Evolutionary conservation across 768 basidiomycete genomes (phyloP).

Genomic region (Tremella mesenterica): DNA sequence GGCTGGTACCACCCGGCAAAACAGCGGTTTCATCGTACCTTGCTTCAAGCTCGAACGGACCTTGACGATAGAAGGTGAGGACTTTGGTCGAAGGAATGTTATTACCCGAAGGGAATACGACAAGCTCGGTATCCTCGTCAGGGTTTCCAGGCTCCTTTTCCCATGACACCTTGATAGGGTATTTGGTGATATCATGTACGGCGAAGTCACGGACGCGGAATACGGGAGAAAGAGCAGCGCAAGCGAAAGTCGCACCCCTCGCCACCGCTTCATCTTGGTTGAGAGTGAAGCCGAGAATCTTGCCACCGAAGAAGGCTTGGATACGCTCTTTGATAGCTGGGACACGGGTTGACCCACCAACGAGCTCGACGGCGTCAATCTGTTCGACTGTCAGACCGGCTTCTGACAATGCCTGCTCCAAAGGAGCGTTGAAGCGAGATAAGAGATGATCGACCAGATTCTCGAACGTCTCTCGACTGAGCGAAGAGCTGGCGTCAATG

Average conservation of each 20-base stretch:
- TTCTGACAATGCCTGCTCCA: constrained; percentile 68
- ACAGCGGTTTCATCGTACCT: constrained; percentile 58
- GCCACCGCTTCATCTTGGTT: constrained; percentile 98
- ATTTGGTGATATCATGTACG: constrained; percentile 73
- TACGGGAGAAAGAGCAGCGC: constrained; percentile 91
- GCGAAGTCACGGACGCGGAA: constrained; percentile 97
- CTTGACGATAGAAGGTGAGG: constrained; percentile 85
- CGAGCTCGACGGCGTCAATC: constrained; percentile 81
- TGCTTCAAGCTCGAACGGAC: constrained; percentile 79
- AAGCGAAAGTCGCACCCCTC: constrained; percentile 91
- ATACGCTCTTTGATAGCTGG: constrained; percentile 85
- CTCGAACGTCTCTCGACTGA: constrained; percentile 77
- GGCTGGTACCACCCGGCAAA: constrained; percentile 72
- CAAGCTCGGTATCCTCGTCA: constrained; percentile 77
- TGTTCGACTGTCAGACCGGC: constrained; percentile 74
- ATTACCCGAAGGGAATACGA: constrained; percentile 82
- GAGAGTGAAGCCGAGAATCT: constrained; percentile 77
- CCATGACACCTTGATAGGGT: constrained; percentile 89
- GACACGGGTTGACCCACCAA: constrained; percentile 87
- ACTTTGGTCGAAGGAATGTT: constrained; percentile 86
- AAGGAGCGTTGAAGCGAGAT: constrained; percentile 63
- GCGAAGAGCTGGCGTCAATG: constrained; percentile 77
- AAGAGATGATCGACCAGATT: constrained; percentile 65
- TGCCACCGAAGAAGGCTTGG: constrained; percentile 70
- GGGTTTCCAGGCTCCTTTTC: constrained; percentile 61